Conservation (phyloP, 2,329 filamentous ascomycete species). For the Talaromyces sp. region DNA sequence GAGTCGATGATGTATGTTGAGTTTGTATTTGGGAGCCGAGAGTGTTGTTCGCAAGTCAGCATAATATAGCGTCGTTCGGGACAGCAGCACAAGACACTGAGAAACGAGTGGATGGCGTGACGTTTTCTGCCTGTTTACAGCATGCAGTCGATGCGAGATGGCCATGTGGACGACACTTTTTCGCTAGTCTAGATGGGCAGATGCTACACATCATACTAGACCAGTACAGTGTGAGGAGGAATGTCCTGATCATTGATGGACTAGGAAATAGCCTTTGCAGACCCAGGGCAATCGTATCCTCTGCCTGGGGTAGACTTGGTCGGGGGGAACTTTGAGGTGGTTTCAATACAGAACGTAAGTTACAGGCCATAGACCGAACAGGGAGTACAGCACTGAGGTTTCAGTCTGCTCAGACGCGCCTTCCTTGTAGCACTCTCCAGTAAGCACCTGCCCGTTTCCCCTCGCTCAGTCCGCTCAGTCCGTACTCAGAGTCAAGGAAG, state of each 20-base stretch:
- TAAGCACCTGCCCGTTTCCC: background rate
- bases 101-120: background rate
- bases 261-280: background rate
- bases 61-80: background rate
- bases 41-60: background rate
- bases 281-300: background rate
- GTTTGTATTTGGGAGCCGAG: background rate
- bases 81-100: background rate
- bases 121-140: background rate
- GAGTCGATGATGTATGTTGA: conserved; percentile 2
- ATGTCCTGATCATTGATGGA: background rate
- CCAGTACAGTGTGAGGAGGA: background rate
- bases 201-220: background rate
- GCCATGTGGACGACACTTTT: background rate
- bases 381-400: background rate
- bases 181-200: background rate
- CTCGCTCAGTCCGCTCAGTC: background rate
- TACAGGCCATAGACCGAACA: background rate
- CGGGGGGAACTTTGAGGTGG: background rate
- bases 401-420: background rate
- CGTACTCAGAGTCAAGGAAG: background rate
- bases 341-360: background rate
- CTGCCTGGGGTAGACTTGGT: background rate
- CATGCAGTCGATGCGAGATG: background rate
- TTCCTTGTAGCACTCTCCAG: background rate